These are phyloP conservation scores for Chenopodium quinoa DNA, from an alignment of 148 eudicot genomes.

Conservation along the genomic window DNA sequence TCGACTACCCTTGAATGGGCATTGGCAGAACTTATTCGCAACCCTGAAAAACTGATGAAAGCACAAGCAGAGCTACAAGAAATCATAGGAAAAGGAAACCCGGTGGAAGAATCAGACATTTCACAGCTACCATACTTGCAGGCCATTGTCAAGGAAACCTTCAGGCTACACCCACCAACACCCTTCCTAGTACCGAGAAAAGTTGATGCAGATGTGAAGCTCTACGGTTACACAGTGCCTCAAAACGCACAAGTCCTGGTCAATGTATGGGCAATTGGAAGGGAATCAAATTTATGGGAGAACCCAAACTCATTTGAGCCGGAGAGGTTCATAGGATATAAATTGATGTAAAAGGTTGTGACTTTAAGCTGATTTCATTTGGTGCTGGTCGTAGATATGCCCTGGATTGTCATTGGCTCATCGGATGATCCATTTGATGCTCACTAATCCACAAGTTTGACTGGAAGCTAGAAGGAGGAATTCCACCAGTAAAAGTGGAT, in stretches of 20 bases:
- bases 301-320: not conserved
- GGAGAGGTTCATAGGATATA: not conserved
- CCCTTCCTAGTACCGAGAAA: conserved; percentile 15
- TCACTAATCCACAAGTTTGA: not conserved
- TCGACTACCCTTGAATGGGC: conserved; percentile 17
- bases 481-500: not conserved
- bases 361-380: conserved; percentile 3
- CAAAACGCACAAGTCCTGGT: conserved; percentile 7
- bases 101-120: conserved; percentile 5
- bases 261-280: conserved; percentile 13
- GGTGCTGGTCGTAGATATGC: conserved; percentile 15
- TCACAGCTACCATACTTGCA: conserved; percentile 2
- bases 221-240: conserved; percentile 2
- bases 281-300: not conserved
- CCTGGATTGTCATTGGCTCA: conserved; percentile 11
- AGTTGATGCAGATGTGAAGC: not conserved
- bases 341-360: conserved; percentile 11
- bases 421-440: conserved; percentile 1
- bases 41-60: conserved; percentile 1
- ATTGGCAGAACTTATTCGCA: conserved; percentile 5
- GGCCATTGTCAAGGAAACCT: conserved; percentile 14
- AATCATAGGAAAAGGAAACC: not conserved
- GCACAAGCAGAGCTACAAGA: conserved; percentile 4
- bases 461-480: not conserved
- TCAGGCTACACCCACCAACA: conserved; percentile 12